A percentile compares a stretch with the other conserved stretches of the same genome.
Conservation (phyloP, 441 rosid genomes). For the Kokia cookei region DNA sequence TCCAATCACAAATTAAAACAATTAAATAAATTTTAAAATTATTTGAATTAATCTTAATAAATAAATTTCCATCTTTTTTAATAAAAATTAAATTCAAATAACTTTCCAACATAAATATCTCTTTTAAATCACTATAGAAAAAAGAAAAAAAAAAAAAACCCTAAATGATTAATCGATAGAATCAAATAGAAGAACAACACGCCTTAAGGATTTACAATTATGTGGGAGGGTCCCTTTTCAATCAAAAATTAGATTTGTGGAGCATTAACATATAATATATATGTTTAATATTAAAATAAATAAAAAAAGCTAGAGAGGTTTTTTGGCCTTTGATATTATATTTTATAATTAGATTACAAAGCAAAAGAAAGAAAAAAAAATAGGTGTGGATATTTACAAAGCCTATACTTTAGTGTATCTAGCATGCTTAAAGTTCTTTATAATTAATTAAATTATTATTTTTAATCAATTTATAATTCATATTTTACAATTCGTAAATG, state of each 20-base stretch:
- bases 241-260: constrained; percentile 18
- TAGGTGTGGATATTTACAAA: constrained; percentile 20
- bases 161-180: background rate
- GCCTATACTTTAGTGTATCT: constrained; percentile 26
- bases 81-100: no score
- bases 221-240: constrained; percentile 22
- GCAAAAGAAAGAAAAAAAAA: background rate
- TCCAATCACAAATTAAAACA: no score
- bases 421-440: constrained; percentile 1
- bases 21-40: no score
- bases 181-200: background rate
- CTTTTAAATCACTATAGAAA: no score
- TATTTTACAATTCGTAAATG: background rate
- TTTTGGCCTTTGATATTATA: constrained; percentile 18
- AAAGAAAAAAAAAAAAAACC: no score
- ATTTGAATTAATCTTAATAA: no score
- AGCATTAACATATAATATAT: constrained; percentile 3
- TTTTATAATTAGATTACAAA: background rate
- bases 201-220: background rate
- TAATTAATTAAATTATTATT: background rate
- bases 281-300: background rate
- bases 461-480: background rate
- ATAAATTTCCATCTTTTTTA: no score
- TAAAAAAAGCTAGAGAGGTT: constrained; percentile 14
- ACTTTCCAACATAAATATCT: no score